Conservation (phyloP, 306 rosid genomes). For the Betula pendula region DNA sequence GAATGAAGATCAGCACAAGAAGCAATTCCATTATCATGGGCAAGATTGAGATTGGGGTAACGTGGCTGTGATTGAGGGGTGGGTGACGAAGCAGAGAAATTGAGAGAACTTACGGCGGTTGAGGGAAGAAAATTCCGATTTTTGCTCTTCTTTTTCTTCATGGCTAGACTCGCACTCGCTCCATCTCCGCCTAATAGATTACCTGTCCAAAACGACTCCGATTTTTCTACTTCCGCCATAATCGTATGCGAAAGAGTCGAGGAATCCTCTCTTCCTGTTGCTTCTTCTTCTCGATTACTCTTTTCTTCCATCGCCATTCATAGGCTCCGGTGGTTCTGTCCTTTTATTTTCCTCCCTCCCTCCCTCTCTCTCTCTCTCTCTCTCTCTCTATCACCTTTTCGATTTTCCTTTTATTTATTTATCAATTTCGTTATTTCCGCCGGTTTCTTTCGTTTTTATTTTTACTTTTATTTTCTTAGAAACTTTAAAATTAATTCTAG, state of each 20-base stretch:
- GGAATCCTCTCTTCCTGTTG: neutral
- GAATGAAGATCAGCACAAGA: neutral
- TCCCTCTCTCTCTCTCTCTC: no score
- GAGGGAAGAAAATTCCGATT: neutral
- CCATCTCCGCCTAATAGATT: neutral
- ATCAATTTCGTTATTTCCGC: no score
- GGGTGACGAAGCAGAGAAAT: neutral
- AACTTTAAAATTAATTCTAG: no score
- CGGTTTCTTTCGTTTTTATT: no score
- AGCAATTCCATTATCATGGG: neutral
- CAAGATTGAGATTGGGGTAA: neutral
- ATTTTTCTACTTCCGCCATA: neutral
- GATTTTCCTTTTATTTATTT: no score
- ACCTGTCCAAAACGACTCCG: neutral
- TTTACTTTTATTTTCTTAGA: no score
- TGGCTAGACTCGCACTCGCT: neutral
- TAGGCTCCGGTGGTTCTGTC: no score
- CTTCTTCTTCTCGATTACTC: neutral
- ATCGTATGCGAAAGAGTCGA: neutral
- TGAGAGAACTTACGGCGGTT: neutral
- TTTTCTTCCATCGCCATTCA: no score
- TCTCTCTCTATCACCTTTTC: no score
- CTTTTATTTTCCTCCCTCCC: no score
- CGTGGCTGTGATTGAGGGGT: neutral
- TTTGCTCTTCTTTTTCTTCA: neutral